Conservation (phyloP, 176 grass and related monocot species). For the Canna indica region DNA sequence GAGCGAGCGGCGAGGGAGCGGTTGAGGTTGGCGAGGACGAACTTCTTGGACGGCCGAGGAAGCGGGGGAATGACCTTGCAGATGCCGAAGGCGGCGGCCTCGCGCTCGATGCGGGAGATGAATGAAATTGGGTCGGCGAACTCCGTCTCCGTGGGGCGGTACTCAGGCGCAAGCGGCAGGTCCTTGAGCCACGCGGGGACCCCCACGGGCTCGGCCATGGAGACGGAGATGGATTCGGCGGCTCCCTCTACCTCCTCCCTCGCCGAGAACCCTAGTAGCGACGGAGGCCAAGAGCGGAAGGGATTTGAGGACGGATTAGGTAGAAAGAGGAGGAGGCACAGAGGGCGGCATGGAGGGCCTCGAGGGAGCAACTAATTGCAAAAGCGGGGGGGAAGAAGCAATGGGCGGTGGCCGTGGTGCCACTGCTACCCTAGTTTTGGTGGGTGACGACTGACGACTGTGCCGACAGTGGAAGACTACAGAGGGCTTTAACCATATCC, state of each 20-base stretch:
- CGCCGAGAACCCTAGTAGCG: background rate
- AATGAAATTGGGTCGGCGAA: conserved; percentile 97
- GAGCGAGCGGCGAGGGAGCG: conserved; percentile 40
- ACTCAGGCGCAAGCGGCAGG: conserved; percentile 86
- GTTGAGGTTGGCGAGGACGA: conserved; percentile 73
- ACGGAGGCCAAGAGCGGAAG: background rate
- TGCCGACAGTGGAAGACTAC: no score
- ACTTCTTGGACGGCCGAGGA: conserved; percentile 61
- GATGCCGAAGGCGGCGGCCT: conserved; percentile 83
- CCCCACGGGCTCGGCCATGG: background rate
- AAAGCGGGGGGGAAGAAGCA: no score
- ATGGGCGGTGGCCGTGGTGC: no score
- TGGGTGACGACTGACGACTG: no score
- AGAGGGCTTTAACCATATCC: no score
- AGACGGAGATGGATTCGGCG: background rate
- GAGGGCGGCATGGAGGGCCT: background rate
- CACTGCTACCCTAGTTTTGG: no score
- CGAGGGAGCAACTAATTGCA: no score
- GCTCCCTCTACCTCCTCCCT: background rate
- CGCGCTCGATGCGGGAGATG: conserved; percentile 75
- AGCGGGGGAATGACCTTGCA: conserved; percentile 94
- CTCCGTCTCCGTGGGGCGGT: conserved; percentile 94
- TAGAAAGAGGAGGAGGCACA: background rate
- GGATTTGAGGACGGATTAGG: background rate
- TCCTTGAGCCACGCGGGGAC: conserved; percentile 53